phyloP scores from a whole-genome alignment of 176 grass and related monocot genomes.

The Urochloa ruziziensis region DNA sequence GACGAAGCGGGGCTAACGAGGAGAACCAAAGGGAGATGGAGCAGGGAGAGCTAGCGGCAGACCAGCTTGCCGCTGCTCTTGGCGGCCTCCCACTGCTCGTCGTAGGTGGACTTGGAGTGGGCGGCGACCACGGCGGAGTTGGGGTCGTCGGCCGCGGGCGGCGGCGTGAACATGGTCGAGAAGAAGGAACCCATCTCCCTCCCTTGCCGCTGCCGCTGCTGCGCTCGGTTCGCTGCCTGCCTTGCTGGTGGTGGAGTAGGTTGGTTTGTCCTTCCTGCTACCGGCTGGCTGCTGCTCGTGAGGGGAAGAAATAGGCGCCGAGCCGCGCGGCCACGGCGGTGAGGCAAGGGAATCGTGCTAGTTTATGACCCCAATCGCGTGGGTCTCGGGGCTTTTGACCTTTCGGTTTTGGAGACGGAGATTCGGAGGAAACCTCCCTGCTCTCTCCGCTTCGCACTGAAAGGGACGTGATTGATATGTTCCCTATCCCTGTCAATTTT shows the following conservation, averaged over 20 bases:
- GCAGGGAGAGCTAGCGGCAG: neutral
- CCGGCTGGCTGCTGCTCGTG: neutral
- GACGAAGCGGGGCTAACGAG: neutral
- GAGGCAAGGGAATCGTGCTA: neutral
- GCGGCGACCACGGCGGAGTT: slow-evolving; percentile 62
- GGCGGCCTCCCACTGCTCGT: slow-evolving; percentile 47
- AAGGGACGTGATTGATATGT: neutral
- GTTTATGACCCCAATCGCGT: neutral
- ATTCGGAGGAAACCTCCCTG: neutral
- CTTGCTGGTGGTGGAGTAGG: neutral
- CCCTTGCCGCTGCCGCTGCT: neutral
- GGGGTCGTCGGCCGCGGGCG: slow-evolving; percentile 22
- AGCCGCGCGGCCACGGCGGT: neutral
- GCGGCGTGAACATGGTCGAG: neutral
- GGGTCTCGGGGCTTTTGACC: neutral
- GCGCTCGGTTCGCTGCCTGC: neutral
- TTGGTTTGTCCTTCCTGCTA: neutral
- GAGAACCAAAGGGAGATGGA: neutral
- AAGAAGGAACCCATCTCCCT: slow-evolving; percentile 46
- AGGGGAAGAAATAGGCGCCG: neutral
- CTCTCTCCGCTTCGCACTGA: neutral
- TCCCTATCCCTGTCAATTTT: neutral
- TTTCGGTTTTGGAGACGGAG: neutral
- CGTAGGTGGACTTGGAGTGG: slow-evolving; percentile 65
- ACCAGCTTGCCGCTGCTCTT: slow-evolving; percentile 65